Percentiles rank a stretch among this genome's conserved stretches.
Conservation (phyloP, 371 early-diverging fungal species). For the Mortierella sp. region DNA sequence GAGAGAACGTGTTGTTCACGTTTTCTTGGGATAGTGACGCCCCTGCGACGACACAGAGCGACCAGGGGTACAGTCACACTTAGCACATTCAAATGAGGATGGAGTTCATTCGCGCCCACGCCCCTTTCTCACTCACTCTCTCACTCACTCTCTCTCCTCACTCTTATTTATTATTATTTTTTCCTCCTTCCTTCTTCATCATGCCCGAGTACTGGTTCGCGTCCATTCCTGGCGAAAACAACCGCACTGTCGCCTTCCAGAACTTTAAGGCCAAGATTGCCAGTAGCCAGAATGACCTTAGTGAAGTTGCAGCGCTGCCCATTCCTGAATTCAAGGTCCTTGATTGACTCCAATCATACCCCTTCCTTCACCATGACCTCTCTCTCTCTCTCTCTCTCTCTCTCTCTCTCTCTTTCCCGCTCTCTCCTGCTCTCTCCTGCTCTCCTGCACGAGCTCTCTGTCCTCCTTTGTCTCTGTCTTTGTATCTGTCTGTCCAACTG, state of each 20-base stretch:
- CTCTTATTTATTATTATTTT: too few relatives aligned
- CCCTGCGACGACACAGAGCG: too few relatives aligned
- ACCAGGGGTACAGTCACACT: too few relatives aligned
- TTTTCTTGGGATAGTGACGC: too few relatives aligned
- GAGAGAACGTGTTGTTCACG: too few relatives aligned
- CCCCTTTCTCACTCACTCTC: conserved; percentile 6
- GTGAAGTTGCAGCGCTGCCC: conserved; percentile 73
- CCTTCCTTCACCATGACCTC: neutral
- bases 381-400: neutral
- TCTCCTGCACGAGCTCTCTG: too few relatives aligned
- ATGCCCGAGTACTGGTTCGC: conserved; percentile 69
- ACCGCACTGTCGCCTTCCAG: conserved; percentile 52
- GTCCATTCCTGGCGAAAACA: conserved; percentile 55
- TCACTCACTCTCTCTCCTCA: conserved; percentile 4
- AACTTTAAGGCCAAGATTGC: conserved; percentile 56
- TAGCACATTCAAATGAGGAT: conserved; percentile 4
- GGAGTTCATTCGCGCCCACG: conserved; percentile 8
- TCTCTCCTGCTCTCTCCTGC: neutral
- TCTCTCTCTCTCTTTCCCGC: neutral
- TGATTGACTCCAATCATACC: neutral
- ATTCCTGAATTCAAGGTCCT: conserved; percentile 81
- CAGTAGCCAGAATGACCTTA: conserved; percentile 53
- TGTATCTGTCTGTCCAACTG: neutral
- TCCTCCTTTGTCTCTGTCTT: neutral
- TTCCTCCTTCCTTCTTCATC: conserved; percentile 3